phyloP scores from a whole-genome alignment of 371 early-diverging fungal species.

The Entomophthora muscae region DNA sequence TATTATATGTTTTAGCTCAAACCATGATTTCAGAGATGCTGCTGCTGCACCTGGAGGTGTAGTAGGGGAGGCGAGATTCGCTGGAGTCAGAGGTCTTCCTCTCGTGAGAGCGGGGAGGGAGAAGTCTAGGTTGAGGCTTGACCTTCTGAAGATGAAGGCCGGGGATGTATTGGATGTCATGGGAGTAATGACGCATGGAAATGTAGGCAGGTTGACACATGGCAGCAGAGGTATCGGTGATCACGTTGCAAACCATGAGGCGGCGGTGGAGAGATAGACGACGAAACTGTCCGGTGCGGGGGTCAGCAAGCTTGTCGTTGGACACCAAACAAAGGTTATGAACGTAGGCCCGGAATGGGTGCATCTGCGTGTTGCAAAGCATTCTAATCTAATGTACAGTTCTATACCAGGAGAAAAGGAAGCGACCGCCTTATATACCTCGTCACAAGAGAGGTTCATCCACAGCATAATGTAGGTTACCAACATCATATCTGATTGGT shows the following conservation, averaged over 20 bases:
- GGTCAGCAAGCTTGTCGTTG: background rate
- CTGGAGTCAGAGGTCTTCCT: background rate
- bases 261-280: background rate
- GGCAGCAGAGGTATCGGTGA: background rate
- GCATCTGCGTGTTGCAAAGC: background rate
- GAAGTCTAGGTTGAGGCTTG: background rate
- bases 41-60: background rate
- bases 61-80: background rate
- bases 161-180: conserved; percentile 52
- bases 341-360: background rate
- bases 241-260: conserved; percentile 1
- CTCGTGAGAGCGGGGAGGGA: background rate
- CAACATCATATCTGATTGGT: too few relatives aligned
- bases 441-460: too few relatives aligned
- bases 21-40: background rate
- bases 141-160: conserved; percentile 10
- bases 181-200: conserved; percentile 22
- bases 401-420: background rate
- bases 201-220: background rate
- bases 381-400: background rate
- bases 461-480: too few relatives aligned
- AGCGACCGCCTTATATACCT: background rate
- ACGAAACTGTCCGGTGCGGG: background rate
- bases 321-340: background rate
- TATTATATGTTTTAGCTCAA: background rate